phyloP scores from a whole-genome alignment of 202 grass and related monocot species.

The Saccharum hybrid region DNA sequence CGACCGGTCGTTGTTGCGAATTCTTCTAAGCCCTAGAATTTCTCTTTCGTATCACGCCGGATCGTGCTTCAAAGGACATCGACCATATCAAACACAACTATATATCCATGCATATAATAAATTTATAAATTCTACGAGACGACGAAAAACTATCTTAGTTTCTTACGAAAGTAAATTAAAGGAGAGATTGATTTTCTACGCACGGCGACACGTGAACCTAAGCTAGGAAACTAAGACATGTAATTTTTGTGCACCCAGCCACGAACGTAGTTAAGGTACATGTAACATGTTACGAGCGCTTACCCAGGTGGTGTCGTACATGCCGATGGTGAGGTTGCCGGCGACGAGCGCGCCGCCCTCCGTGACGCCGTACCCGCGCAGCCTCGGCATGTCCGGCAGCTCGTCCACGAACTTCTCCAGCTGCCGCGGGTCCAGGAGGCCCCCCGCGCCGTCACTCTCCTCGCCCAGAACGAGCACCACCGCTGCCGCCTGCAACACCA shows the following conservation, averaged over 20 bases:
- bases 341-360: conserved; percentile 48
- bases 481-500: conserved; percentile 36
- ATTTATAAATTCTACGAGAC: not conserved
- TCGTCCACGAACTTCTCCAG: conserved; percentile 95
- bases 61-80: not conserved
- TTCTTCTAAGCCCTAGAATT: not conserved
- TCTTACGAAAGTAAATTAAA: not conserved
- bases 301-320: conserved; percentile 96
- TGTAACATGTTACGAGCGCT: not conserved
- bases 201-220: not conserved
- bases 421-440: conserved; percentile 41
- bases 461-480: conserved; percentile 32
- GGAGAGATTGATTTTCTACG: not conserved
- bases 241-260: too few relatives aligned
- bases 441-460: not conserved
- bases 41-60: not conserved
- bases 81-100: not conserved
- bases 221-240: not conserved
- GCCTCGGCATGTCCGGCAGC: conserved; percentile 75
- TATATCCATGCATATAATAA: not conserved
- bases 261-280: too few relatives aligned
- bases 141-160: not conserved
- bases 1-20: not conserved
- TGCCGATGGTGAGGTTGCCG: conserved; percentile 85
- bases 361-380: conserved; percentile 57